phyloP scores from a whole-genome alignment of 129 eudicot genomes.

The Oenanthe sinensis region DNA sequence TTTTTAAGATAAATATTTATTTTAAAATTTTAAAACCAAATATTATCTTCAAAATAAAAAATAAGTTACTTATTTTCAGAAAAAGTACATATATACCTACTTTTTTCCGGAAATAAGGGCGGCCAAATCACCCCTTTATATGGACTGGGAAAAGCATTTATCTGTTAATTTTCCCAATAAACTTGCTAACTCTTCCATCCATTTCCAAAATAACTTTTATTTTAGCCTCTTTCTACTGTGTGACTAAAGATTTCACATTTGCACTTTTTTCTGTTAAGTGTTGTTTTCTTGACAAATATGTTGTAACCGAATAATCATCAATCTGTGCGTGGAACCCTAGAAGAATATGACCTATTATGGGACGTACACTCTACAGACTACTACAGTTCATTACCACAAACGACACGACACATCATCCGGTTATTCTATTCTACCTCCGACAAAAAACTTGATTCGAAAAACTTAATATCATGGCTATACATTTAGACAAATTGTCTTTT shows the following conservation, averaged over 20 bases:
- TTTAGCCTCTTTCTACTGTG: background rate
- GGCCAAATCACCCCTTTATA: too few relatives aligned
- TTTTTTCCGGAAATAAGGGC: too few relatives aligned
- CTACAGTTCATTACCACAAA: background rate
- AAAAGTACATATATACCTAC: too few relatives aligned
- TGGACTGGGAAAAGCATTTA: background rate
- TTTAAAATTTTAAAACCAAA: too few relatives aligned
- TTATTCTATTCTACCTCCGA: too few relatives aligned
- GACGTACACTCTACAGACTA: background rate
- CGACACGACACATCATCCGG: background rate
- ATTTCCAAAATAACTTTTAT: background rate
- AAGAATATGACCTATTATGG: background rate
- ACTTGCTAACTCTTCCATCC: background rate
- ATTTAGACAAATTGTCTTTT: too few relatives aligned
- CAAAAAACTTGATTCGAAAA: too few relatives aligned
- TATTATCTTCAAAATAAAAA: too few relatives aligned
- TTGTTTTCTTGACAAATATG: background rate
- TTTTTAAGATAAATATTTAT: too few relatives aligned
- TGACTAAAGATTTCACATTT: background rate
- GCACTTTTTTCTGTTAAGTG: slow-evolving; percentile 5
- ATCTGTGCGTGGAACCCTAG: background rate
- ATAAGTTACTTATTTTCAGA: too few relatives aligned
- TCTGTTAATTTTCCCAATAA: background rate
- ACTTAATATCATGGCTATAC: too few relatives aligned
- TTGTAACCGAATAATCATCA: background rate